Percentiles rank a stretch among this genome's conserved stretches.
Conservation (phyloP, 2,329 filamentous ascomycete genomes). For the Stemphylium lycopersici region DNA sequence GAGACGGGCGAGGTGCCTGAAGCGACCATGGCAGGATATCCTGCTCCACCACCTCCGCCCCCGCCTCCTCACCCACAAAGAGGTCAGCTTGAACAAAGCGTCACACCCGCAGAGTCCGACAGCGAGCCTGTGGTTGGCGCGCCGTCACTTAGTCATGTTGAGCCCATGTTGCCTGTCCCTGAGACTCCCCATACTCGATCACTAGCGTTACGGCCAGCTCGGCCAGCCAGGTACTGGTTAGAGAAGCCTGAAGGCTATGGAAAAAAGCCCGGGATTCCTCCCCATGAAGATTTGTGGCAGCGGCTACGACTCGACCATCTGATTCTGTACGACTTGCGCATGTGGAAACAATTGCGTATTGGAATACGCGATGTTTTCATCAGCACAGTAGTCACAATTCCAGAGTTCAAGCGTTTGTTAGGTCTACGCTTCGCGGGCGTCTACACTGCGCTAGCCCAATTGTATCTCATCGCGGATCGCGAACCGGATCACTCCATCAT, state of each 20-base stretch:
- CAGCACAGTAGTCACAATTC: conserved; percentile 92
- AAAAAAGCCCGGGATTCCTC: conserved; percentile 67
- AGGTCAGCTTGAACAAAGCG: conserved; percentile 63
- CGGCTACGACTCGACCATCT: conserved; percentile 92
- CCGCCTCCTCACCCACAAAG: conserved; percentile 26
- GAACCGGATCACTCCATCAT: conserved; percentile 99
- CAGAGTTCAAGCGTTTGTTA: conserved; percentile 92
- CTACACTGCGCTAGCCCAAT: conserved; percentile 89
- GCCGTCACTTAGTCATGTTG: conserved; percentile 67
- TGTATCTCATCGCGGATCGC: conserved; percentile 93
- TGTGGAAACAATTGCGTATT: conserved; percentile 96
- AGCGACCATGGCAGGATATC: conserved; percentile 77
- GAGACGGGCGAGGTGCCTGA: conserved; percentile 77
- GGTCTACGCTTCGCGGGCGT: conserved; percentile 92
- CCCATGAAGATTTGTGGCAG: conserved; percentile 86
- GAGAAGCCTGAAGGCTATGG: conserved; percentile 76
- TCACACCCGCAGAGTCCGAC: conserved; percentile 75
- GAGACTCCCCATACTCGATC: conserved; percentile 69
- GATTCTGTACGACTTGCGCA: conserved; percentile 88
- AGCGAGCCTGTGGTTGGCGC: conserved; percentile 66
- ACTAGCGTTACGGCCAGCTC: conserved; percentile 58
- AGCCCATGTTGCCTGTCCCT: conserved; percentile 75
- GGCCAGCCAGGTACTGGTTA: conserved; percentile 82
- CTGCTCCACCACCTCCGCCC: conserved; percentile 55
- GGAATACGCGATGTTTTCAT: conserved; percentile 94